These are phyloP conservation scores for Mucuna pruriens DNA, from an alignment of 306 rosid species.

Conservation along the genomic window DNA sequence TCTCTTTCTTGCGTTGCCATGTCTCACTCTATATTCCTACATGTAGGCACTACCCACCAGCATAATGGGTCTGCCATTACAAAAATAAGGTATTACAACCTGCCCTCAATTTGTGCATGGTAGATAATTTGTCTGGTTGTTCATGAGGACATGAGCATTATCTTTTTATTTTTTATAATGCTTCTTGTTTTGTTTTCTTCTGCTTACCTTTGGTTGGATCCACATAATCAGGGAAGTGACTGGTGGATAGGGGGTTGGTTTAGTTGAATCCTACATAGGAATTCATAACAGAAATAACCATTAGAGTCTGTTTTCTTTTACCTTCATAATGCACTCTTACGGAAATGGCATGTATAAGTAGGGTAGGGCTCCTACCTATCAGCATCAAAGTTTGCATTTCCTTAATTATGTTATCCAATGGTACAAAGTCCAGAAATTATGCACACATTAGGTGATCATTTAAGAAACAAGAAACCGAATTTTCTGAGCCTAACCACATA, in stretches of 20 bases:
- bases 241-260: slow-evolving; percentile 33
- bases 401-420: not conserved
- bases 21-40: slow-evolving; percentile 33
- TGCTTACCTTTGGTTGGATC: slow-evolving; percentile 50
- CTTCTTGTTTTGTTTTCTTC: slow-evolving; percentile 40
- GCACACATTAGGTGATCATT: slow-evolving; percentile 47
- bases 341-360: not conserved
- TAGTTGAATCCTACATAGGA: slow-evolving; percentile 58
- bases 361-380: slow-evolving; percentile 27
- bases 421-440: slow-evolving; percentile 50
- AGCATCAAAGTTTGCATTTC: slow-evolving; percentile 33
- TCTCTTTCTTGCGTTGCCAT: slow-evolving; percentile 39
- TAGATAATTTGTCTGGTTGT: slow-evolving; percentile 40
- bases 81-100: slow-evolving; percentile 35
- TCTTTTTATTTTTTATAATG: slow-evolving; percentile 14
- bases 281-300: slow-evolving; percentile 42
- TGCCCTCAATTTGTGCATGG: slow-evolving; percentile 40
- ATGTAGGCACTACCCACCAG: slow-evolving; percentile 57
- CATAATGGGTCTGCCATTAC: slow-evolving; percentile 57
- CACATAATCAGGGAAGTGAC: slow-evolving; percentile 47
- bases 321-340: slow-evolving; percentile 15
- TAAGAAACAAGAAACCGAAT: slow-evolving; percentile 36
- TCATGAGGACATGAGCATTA: slow-evolving; percentile 34
- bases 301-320: slow-evolving; percentile 14
- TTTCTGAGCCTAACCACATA: slow-evolving; percentile 37